phyloP scores from a whole-genome alignment of 192 early-diverging fungal genomes.

The Backusella australiensis region DNA sequence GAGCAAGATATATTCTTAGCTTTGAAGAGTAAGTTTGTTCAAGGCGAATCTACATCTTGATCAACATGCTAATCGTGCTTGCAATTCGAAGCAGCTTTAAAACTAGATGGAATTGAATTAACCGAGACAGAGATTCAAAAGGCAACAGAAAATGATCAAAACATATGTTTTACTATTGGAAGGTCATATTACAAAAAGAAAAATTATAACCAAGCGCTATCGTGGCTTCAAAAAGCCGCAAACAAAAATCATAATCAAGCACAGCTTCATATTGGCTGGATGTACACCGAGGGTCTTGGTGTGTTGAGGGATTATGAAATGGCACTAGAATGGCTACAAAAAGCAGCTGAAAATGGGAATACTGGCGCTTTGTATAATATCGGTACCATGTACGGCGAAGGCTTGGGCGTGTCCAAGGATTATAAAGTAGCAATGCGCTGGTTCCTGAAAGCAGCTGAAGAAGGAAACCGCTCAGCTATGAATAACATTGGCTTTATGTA shows the following conservation, averaged over 20 bases:
- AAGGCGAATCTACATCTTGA: too few species aligned
- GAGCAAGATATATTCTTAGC: too few species aligned
- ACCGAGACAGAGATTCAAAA: not conserved
- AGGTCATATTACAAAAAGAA: not conserved
- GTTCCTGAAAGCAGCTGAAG: not conserved
- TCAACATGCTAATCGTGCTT: too few species aligned
- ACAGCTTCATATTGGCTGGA: not conserved
- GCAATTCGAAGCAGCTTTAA: too few species aligned
- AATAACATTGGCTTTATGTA: not conserved
- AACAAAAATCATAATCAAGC: not conserved
- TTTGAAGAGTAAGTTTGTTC: too few species aligned
- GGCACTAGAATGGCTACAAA: not conserved
- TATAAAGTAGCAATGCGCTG: not conserved
- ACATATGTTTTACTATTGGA: not conserved
- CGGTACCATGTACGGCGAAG: not conserved
- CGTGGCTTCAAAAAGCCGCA: not conserved
- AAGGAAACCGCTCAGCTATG: not conserved
- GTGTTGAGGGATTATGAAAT: not conserved
- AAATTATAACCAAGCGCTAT: not conserved
- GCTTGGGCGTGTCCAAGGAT: not conserved
- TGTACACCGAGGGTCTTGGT: not conserved
- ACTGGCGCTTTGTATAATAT: not conserved
- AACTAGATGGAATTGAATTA: not conserved
- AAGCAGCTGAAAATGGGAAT: not conserved
- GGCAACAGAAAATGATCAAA: not conserved